Percentiles rank a stretch among this genome's conserved stretches.
phyloP scores from a whole-genome alignment of 352 stramenopile species.

The Detonula confervacea region DNA sequence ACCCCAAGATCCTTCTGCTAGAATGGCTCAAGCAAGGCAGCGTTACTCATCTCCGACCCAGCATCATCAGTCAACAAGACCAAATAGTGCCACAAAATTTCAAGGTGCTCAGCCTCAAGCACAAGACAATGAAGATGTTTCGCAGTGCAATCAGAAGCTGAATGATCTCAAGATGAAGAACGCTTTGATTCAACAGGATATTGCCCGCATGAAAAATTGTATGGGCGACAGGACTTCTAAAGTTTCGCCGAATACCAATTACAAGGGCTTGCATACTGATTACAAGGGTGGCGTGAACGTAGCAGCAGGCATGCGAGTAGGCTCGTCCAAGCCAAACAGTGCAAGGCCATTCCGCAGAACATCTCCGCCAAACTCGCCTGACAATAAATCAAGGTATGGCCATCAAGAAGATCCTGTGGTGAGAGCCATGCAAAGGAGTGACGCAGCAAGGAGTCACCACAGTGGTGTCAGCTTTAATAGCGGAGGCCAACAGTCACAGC shows the following conservation, averaged over 20 bases:
- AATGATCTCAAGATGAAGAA: constrained; percentile 20
- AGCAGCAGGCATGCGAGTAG: neutral
- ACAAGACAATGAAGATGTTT: constrained; percentile 5
- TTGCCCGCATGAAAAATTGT: constrained; percentile 13
- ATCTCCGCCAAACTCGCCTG: neutral
- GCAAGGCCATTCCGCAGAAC: neutral
- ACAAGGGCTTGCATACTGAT: no score
- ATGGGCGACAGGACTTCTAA: neutral
- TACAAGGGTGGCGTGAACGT: neutral
- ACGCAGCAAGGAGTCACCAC: neutral
- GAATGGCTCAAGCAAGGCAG: neutral
- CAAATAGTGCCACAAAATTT: no score
- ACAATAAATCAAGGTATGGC: neutral
- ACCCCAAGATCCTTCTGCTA: no score
- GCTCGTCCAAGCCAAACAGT: neutral
- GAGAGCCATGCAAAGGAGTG: constrained; percentile 7
- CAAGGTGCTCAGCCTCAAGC: neutral
- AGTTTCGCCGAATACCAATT: no score
- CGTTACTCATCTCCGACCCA: neutral
- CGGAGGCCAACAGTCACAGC: neutral
- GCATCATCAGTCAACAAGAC: neutral
- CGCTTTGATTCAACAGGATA: constrained; percentile 20
- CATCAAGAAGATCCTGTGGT: neutral
- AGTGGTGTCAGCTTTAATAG: neutral
- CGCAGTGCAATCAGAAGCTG: constrained; percentile 4